phyloP scores from a whole-genome alignment of 495 filamentous ascomycete species.

The Hypoxylon lienhwacheense region DNA sequence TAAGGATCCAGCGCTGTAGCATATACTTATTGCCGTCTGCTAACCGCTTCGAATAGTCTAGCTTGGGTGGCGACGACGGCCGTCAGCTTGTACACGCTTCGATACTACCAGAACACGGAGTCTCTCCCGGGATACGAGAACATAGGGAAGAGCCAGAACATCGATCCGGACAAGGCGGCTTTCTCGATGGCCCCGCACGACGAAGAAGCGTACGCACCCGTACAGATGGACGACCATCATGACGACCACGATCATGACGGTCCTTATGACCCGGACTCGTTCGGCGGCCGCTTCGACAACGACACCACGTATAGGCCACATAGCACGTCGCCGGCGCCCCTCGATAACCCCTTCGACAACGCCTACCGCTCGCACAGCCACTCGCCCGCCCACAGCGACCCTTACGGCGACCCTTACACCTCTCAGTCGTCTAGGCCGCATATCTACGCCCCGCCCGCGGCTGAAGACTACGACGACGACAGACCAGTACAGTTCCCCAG shows the following conservation, averaged over 20 bases:
- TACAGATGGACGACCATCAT: slow-evolving; percentile 49
- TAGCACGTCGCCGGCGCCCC: slow-evolving; percentile 37
- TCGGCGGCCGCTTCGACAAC: slow-evolving; percentile 35
- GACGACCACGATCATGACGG: slow-evolving; percentile 38
- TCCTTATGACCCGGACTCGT: slow-evolving; percentile 42
- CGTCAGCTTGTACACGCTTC: slow-evolving; percentile 75
- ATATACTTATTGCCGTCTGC: background rate
- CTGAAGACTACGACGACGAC: slow-evolving; percentile 46
- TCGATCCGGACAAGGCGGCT: slow-evolving; percentile 61
- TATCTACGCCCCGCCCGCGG: slow-evolving; percentile 43
- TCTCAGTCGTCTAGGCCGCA: slow-evolving; percentile 26
- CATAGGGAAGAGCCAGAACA: slow-evolving; percentile 52
- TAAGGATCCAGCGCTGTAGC: slow-evolving; percentile 48
- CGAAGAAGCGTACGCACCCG: slow-evolving; percentile 54
- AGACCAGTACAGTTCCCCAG: slow-evolving; percentile 46
- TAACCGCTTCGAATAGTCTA: slow-evolving; percentile 55
- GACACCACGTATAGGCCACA: slow-evolving; percentile 40
- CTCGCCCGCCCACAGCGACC: slow-evolving; percentile 31
- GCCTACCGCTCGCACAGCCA: slow-evolving; percentile 40
- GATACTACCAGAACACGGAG: slow-evolving; percentile 77
- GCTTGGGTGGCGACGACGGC: slow-evolving; percentile 71
- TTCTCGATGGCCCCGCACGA: slow-evolving; percentile 60
- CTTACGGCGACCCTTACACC: slow-evolving; percentile 41
- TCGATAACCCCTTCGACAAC: slow-evolving; percentile 49
- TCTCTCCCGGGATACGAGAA: slow-evolving; percentile 70